Base-by-base conservation (phyloP, 805 yeast genomes). In the Nakazawaea ambrosiae region DNA sequence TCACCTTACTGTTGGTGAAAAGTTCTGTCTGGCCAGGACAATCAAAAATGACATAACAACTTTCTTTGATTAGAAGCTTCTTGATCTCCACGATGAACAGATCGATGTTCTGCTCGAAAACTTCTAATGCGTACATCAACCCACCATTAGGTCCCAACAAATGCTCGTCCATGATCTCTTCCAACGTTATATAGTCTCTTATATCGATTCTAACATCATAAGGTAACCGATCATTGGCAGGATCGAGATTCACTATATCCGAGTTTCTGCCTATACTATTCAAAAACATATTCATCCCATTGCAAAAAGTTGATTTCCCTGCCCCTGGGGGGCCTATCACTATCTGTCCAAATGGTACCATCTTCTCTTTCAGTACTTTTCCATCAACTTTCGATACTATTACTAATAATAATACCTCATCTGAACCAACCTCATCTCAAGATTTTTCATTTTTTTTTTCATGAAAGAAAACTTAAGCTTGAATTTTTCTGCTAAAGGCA, bases 281-380 rank as follows among this genome's bases (percentile, higher is more conserved):
- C 49, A 90, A 70, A 58, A 92, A 92, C 63, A 92, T 97, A 45
- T 73, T 73, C 78, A 90, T 78, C 30, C 98, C 99, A 55, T 78
- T 68, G 57, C 97, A 89, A 55, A 86, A 92, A 0, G 98, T 94
- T 0, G 96, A 85, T 53, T 92, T 92, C 1, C 99, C 99, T 0
- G 95, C 73, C 1, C 98, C 99, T 1, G 99, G 99, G 0, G 98
- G 97, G 0, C 99, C 99, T 27, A 92, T 87, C 8, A 90, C 89
- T 8, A 92, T 75, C 60, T 92, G 96, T 3, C 95, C 96, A 58
- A 84, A 84, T 11, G 64, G 61, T 7, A 78, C 65, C 79, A 74
- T 70, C 18, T 20, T 42, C 15, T 32, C 7, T 11, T 26, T 26
- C 7, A 26, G 29, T 26, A 26, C 16, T 12, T 15, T 32, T 32